These are phyloP conservation scores for Artemisia tridentata DNA, from an alignment of 129 eudicot species.

Conservation along the genomic window DNA sequence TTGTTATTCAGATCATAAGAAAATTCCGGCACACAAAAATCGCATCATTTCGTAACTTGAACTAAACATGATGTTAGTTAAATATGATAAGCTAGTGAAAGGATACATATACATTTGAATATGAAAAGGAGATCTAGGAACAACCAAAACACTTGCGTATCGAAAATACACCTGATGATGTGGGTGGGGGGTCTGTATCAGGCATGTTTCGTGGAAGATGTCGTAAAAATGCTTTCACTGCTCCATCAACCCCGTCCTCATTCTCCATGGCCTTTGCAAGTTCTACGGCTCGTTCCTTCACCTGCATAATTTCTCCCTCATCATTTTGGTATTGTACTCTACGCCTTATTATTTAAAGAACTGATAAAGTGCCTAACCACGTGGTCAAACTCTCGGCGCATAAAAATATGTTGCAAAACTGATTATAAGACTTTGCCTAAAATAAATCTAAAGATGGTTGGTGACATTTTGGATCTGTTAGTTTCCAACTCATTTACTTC, in stretches of 20 bases:
- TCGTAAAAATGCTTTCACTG: slow-evolving; percentile 80
- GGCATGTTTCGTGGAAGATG: slow-evolving; percentile 61
- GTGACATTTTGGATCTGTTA: too few relatives aligned
- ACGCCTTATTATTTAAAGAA: background rate
- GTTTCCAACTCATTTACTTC: background rate
- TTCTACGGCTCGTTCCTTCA: slow-evolving; percentile 73
- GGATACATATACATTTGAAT: slow-evolving; percentile 14
- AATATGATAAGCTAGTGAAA: slow-evolving; percentile 18
- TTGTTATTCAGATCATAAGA: slow-evolving; percentile 3
- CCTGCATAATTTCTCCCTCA: slow-evolving; percentile 42
- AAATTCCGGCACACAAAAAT: slow-evolving; percentile 2
- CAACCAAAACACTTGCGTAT: slow-evolving; percentile 79
- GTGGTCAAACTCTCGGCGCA: too few relatives aligned
- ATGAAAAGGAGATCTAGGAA: slow-evolving; percentile 36
- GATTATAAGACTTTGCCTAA: too few relatives aligned
- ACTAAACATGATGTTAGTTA: slow-evolving; percentile 10
- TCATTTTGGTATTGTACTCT: background rate
- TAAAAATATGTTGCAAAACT: too few relatives aligned
- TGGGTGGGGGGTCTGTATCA: slow-evolving; percentile 39
- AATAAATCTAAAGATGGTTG: too few relatives aligned
- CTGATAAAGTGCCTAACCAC: too few relatives aligned
- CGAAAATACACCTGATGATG: slow-evolving; percentile 49
- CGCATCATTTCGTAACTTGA: slow-evolving; percentile 15
- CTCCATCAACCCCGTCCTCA: slow-evolving; percentile 94
- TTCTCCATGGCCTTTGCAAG: slow-evolving; percentile 92